Percentiles rank a stretch among this genome's conserved stretches.
These are phyloP conservation scores for Diversispora epigaea DNA, from an alignment of 192 early-diverging fungal species.

Conservation along the genomic window DNA sequence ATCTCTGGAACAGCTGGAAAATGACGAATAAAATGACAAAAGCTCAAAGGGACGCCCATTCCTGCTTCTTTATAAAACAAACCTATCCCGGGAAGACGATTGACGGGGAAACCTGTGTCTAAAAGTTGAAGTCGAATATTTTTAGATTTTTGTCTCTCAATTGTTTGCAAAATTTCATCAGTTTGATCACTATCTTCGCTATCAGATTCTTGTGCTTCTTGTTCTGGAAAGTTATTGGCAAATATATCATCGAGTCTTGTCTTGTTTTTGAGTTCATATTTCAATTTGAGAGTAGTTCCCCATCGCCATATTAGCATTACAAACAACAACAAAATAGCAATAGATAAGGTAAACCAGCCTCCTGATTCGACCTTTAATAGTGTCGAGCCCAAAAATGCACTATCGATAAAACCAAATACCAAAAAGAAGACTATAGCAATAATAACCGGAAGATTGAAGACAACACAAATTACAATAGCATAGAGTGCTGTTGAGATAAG, in stretches of 20 bases:
- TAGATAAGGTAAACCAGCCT: conserved; percentile 33
- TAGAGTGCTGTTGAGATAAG: conserved; percentile 9
- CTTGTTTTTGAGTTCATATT: conserved; percentile 9
- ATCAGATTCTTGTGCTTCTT: not conserved
- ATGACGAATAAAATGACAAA: conserved; percentile 32
- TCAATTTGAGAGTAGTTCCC: conserved; percentile 18
- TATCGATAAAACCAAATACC: conserved; percentile 35
- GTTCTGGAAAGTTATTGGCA: not conserved
- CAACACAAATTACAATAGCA: conserved; percentile 13
- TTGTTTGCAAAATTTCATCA: too few relatives aligned
- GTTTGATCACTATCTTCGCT: not conserved
- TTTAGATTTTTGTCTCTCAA: not conserved
- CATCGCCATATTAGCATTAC: conserved; percentile 34
- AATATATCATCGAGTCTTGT: conserved; percentile 20
- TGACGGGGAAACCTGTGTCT: not conserved
- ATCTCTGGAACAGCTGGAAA: conserved; percentile 30
- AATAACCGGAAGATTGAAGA: conserved; percentile 31
- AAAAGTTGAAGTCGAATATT: not conserved
- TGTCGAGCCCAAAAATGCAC: conserved; percentile 25
- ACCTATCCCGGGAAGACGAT: conserved; percentile 24
- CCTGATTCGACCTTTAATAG: conserved; percentile 31
- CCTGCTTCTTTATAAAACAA: conserved; percentile 30
- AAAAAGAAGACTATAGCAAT: conserved; percentile 30
- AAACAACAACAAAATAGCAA: conserved; percentile 2
- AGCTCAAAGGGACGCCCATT: conserved; percentile 24